Conservation (phyloP, 2,329 filamentous ascomycete genomes). For the Cladosporium sp. region DNA sequence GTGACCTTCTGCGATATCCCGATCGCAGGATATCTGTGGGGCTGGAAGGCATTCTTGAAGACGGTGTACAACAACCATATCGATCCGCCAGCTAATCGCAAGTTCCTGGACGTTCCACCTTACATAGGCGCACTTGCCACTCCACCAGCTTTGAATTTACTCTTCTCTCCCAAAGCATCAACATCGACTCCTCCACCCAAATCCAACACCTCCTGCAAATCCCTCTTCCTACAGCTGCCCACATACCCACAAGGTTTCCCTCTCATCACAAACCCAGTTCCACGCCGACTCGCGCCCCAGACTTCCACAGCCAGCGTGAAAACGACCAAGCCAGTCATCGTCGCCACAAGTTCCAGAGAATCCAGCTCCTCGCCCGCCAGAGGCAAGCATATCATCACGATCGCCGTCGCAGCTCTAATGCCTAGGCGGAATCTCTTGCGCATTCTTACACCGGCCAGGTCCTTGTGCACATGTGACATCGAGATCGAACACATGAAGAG, state of each 20-base stretch:
- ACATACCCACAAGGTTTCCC: slow-evolving; percentile 28
- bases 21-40: neutral
- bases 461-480: slow-evolving; percentile 57
- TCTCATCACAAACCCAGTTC: slow-evolving; percentile 24
- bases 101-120: neutral
- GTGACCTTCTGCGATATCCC: neutral
- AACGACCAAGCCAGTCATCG: slow-evolving; percentile 41
- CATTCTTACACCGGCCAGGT: slow-evolving; percentile 50
- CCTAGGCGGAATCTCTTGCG: slow-evolving; percentile 53
- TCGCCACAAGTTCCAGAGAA: slow-evolving; percentile 41
- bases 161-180: slow-evolving; percentile 6
- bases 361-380: slow-evolving; percentile 40
- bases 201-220: slow-evolving; percentile 20
- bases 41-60: no score
- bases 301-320: slow-evolving; percentile 40
- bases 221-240: slow-evolving; percentile 43
- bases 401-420: slow-evolving; percentile 52
- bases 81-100: no score
- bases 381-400: slow-evolving; percentile 58
- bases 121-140: slow-evolving; percentile 38
- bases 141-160: neutral
- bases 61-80: no score
- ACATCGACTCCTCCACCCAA: slow-evolving; percentile 9
- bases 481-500: slow-evolving; percentile 58
- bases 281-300: slow-evolving; percentile 27